phyloP scores from a whole-genome alignment of 352 stramenopile genomes.

The Phytopythium chamaehyphon region DNA sequence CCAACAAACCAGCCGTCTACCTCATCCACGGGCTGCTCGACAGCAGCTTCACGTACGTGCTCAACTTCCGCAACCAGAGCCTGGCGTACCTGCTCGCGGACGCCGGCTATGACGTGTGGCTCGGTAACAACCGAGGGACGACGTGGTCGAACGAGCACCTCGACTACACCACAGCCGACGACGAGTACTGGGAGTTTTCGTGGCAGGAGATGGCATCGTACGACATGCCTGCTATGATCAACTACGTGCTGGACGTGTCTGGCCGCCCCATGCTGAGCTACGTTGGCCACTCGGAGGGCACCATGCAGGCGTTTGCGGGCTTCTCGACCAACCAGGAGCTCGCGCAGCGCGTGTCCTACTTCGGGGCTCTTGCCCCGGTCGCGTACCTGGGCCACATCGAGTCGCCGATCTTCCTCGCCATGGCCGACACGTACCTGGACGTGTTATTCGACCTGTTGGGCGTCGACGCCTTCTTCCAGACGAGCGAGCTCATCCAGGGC shows the following conservation, averaged over 20 bases:
- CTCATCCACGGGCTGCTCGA: constrained; percentile 61
- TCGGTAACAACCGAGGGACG: constrained; percentile 65
- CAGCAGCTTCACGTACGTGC: constrained; percentile 57
- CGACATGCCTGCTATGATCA: constrained; percentile 63
- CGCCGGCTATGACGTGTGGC: constrained; percentile 62
- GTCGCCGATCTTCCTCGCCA: constrained; percentile 36
- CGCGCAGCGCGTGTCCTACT: constrained; percentile 58
- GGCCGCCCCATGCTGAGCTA: constrained; percentile 43
- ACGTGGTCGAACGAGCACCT: constrained; percentile 59
- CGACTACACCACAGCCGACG: constrained; percentile 33
- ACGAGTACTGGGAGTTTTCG: constrained; percentile 57
- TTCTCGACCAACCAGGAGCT: constrained; percentile 54
- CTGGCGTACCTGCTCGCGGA: constrained; percentile 55
- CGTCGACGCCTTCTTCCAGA: constrained; percentile 41
- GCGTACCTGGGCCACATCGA: constrained; percentile 34
- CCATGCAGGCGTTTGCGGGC: constrained; percentile 55
- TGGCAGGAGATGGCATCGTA: constrained; percentile 63
- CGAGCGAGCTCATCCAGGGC: constrained; percentile 42
- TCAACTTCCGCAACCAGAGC: constrained; percentile 58
- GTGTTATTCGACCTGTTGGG: constrained; percentile 37
- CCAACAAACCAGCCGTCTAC: constrained; percentile 50
- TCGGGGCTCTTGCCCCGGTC: constrained; percentile 51
- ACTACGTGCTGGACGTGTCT: constrained; percentile 40
- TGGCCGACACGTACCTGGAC: constrained; percentile 43
- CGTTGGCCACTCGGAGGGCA: constrained; percentile 58